Conservation (phyloP, 305 asterid genomes). For the Plantago lanceolata region DNA sequence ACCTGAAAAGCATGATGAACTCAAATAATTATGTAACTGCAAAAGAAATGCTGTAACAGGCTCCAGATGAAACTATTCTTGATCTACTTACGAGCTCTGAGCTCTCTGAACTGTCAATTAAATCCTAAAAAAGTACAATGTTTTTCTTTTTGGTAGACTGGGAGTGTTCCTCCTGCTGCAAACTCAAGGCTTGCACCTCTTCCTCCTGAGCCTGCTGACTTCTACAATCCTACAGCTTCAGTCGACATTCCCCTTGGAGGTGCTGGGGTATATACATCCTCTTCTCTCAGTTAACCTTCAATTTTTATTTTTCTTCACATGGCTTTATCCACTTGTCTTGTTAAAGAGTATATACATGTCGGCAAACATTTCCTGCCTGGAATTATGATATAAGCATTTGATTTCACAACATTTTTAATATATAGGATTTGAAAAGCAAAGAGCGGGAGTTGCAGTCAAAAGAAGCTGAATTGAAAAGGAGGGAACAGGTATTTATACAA, state of each 20-base stretch:
- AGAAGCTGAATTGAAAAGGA: conserved; percentile 8
- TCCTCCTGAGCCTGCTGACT: conserved; percentile 90
- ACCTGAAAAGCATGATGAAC: too few species aligned
- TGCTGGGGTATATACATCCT: conserved; percentile 44
- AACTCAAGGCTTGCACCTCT: conserved; percentile 85
- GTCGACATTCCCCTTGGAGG: conserved; percentile 73
- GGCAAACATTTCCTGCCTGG: too few species aligned
- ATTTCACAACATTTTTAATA: not conserved
- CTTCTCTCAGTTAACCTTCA: conserved; percentile 17
- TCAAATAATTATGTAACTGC: too few species aligned
- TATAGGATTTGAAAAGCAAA: conserved; percentile 85
- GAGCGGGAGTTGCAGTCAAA: conserved; percentile 83
- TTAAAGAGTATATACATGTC: conserved; percentile 9
- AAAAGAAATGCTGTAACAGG: too few species aligned
- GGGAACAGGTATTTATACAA: conserved; percentile 31
- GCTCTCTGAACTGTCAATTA: not conserved
- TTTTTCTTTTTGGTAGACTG: conserved; percentile 31
- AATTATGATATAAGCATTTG: too few species aligned
- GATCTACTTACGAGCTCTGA: not conserved
- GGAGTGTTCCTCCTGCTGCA: conserved; percentile 62
- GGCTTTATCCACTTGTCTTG: conserved; percentile 23
- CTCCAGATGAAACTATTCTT: too few species aligned
- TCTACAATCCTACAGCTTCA: conserved; percentile 74
- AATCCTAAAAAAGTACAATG: not conserved
- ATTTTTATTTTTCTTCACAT: conserved; percentile 8